phyloP scores from a whole-genome alignment of 805 yeast species.

The Saccharomycopsis synnaedendra region DNA sequence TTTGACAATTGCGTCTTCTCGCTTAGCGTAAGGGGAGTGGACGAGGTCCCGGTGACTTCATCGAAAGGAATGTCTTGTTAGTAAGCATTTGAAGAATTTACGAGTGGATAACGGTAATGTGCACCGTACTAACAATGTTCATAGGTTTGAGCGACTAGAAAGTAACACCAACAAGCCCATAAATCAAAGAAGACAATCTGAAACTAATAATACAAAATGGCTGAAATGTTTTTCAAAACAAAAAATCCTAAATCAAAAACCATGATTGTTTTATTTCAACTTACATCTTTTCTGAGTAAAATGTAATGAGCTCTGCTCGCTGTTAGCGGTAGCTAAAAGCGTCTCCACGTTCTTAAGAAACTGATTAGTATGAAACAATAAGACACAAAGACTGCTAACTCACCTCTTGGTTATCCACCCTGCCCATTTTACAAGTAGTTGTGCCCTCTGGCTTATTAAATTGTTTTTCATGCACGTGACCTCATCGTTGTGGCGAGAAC shows the following conservation, averaged over 20 bases:
- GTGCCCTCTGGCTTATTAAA: too few relatives aligned
- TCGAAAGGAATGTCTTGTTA: conserved; percentile 17
- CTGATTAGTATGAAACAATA: neutral
- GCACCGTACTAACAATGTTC: too few relatives aligned
- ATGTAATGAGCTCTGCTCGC: conserved; percentile 39
- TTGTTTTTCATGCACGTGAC: too few relatives aligned
- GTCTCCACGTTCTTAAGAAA: conserved; percentile 5
- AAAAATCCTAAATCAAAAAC: too few relatives aligned
- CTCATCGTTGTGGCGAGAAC: too few relatives aligned
- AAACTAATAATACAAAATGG: neutral
- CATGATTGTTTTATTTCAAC: neutral
- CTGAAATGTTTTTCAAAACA: too few relatives aligned
- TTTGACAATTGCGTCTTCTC: too few relatives aligned
- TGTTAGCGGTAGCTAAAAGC: conserved; percentile 22
- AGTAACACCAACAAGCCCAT: too few relatives aligned
- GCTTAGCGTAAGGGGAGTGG: too few relatives aligned
- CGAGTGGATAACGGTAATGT: too few relatives aligned
- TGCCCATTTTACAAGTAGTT: neutral
- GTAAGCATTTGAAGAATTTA: neutral
- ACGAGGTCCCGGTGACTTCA: conserved; percentile 13
- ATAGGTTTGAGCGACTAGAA: too few relatives aligned
- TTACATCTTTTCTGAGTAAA: conserved; percentile 46
- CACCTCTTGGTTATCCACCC: conserved; percentile 5
- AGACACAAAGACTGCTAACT: neutral
- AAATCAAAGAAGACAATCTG: neutral